These are phyloP conservation scores for Rhizomucor miehei DNA, from an alignment of 371 early-diverging fungal genomes.

Conservation along the genomic window DNA sequence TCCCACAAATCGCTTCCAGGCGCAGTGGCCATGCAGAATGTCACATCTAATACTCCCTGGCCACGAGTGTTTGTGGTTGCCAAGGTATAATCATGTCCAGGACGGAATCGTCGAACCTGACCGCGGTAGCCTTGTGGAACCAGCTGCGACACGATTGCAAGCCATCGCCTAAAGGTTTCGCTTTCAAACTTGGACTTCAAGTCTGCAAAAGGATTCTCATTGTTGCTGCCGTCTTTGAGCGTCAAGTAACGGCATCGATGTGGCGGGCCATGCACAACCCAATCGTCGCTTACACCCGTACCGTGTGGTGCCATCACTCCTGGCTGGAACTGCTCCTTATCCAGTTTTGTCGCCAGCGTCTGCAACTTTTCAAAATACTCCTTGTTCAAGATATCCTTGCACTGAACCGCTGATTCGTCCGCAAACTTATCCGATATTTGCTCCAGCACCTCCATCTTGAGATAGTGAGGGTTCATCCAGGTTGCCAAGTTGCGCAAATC, in stretches of 20 bases:
- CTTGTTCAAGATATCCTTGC: slow-evolving; percentile 54
- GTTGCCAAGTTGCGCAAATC: slow-evolving; percentile 41
- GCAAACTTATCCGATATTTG: slow-evolving; percentile 60
- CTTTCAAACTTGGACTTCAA: slow-evolving; percentile 33
- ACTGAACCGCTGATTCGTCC: slow-evolving; percentile 69
- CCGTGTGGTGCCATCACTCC: slow-evolving; percentile 49
- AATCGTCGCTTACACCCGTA: slow-evolving; percentile 48
- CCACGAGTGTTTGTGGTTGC: slow-evolving; percentile 48
- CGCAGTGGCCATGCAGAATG: slow-evolving; percentile 45
- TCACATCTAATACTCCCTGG: slow-evolving; percentile 53
- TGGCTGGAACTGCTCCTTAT: slow-evolving; percentile 28
- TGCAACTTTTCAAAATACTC: slow-evolving; percentile 36
- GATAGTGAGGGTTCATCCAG: slow-evolving; percentile 67
- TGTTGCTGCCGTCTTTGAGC: slow-evolving; percentile 19
- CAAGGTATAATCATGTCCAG: slow-evolving; percentile 74
- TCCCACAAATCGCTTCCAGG: slow-evolving; percentile 42
- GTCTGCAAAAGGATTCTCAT: slow-evolving; percentile 8
- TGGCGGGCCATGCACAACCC: slow-evolving; percentile 59
- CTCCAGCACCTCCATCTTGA: slow-evolving; percentile 37
- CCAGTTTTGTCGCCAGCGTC: slow-evolving; percentile 25
- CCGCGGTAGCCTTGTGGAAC: slow-evolving; percentile 36
- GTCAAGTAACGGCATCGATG: slow-evolving; percentile 58
- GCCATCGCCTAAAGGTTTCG: slow-evolving; percentile 47
- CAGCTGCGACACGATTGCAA: slow-evolving; percentile 39
- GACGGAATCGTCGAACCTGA: slow-evolving; percentile 60